phyloP scores from a whole-genome alignment of 306 rosid species.

The Prunus armeniaca region DNA sequence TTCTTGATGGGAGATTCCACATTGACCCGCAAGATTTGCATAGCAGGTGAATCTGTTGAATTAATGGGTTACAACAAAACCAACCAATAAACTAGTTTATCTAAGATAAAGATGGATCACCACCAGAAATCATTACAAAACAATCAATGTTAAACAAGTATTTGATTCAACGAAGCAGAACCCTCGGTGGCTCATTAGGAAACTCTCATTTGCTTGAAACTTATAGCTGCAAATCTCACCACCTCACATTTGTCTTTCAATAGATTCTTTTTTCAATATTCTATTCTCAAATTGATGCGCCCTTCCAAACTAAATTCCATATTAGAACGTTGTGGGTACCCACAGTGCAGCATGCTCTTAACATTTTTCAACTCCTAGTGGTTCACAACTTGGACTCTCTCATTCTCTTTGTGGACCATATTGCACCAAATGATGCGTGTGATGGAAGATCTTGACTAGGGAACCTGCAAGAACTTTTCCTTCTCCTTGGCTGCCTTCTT shows the following conservation, averaged over 20 bases:
- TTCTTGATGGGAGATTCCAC: background rate
- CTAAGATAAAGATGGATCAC: background rate
- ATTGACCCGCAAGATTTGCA: background rate
- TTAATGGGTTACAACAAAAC: background rate
- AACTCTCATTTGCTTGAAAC: background rate
- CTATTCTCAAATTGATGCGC: no score
- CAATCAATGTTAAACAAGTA: background rate
- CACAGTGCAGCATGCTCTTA: background rate
- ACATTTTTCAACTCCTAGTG: background rate
- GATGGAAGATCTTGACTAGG: slow-evolving; percentile 8
- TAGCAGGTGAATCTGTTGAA: background rate
- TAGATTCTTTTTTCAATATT: no score
- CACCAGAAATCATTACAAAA: no score
- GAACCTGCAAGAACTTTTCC: background rate
- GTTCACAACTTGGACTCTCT: background rate
- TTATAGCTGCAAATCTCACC: background rate
- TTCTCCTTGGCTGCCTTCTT: background rate
- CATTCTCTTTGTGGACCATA: background rate
- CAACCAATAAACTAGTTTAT: background rate
- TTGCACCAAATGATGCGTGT: background rate
- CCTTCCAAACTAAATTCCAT: background rate
- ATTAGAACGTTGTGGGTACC: background rate
- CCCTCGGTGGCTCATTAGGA: background rate
- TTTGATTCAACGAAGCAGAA: background rate
- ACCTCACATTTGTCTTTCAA: no score